Conservation (phyloP, 2,329 filamentous ascomycete species). For the Colletotrichum coccodes region DNA sequence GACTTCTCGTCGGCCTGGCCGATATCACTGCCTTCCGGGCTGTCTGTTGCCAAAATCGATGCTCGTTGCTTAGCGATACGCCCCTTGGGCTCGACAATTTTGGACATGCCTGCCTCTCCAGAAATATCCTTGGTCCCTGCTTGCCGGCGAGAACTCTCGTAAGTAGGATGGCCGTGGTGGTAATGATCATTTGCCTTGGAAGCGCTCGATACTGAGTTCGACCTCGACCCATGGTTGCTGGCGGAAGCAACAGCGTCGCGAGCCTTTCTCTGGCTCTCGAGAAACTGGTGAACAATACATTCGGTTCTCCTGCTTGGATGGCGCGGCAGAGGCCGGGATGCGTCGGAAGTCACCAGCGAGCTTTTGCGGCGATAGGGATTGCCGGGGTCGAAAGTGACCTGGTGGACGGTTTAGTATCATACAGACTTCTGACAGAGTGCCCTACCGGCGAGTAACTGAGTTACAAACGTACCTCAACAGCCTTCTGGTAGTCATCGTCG, state of each 20-base stretch:
- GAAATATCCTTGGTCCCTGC: slow-evolving; percentile 36
- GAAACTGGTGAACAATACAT: slow-evolving; percentile 73
- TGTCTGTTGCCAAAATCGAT: slow-evolving; percentile 64
- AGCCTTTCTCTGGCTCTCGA: slow-evolving; percentile 63
- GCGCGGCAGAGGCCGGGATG: slow-evolving; percentile 47
- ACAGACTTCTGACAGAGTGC: neutral
- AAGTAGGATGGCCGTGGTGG: slow-evolving; percentile 42
- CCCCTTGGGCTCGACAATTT: slow-evolving; percentile 48
- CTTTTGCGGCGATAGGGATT: slow-evolving; percentile 74
- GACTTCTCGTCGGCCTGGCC: slow-evolving; percentile 67
- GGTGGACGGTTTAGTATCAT: neutral
- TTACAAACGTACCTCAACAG: slow-evolving; percentile 58
- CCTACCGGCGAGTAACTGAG: neutral
- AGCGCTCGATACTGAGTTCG: slow-evolving; percentile 21
- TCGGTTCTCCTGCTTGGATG: slow-evolving; percentile 57
- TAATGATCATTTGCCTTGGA: slow-evolving; percentile 27
- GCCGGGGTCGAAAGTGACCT: slow-evolving; percentile 71
- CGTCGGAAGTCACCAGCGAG: slow-evolving; percentile 67
- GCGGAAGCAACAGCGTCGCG: slow-evolving; percentile 36
- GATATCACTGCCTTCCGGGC: slow-evolving; percentile 51
- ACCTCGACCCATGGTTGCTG: slow-evolving; percentile 39
- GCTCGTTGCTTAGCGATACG: slow-evolving; percentile 71
- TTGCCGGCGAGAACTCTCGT: slow-evolving; percentile 34
- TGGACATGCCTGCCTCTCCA: slow-evolving; percentile 40
- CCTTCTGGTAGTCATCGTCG: slow-evolving; percentile 59